Evolutionary conservation across 2,329 filamentous ascomycete species (phyloP), one percentile per base, ranked within the genome.

Genomic region (Ophiostoma pallidulum): DNA sequence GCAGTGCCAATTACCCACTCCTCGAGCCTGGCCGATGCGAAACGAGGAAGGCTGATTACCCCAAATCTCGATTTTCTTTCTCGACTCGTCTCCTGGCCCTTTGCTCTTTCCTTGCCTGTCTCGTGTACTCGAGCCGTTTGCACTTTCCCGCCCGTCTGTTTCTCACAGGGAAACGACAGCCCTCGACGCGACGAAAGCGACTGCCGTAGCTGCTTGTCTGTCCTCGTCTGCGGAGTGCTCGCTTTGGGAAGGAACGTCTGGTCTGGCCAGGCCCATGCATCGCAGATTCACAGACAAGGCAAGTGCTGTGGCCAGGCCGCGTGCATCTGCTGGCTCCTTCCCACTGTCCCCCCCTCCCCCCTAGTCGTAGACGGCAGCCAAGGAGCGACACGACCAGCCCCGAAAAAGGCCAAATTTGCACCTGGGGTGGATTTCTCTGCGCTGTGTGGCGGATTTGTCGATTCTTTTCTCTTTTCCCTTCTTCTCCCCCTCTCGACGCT

Each of bases 381-480:
- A 28, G 24, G 24, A 28, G 10, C 24, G 43, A 37, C 38, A 46
- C 43, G 16, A 32, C 24, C 42, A 29, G 41, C 33, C 41, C 29
- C 31, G n/a, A 24, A 28, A 31, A 31, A 42, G 18, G 41, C 47
- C 41, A 45, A 45, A 49, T 41, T 41, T 41, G 29, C 26, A 41
- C 32, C 48, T 40, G 39, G 28, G 18, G 29, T 45, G 6, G 26
- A 22, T 36, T 47, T 44, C 31, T 36, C 44, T 47, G 36, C 36
- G 6, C 37, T 48, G 51, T 49, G 52, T 54, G 47, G 52, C 47
- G 45, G 51, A 38, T 52, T 47, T 33, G 50, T 41, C 31, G 20
- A 31, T 47, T 28, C 36, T 40, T 39, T 33, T 39, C 19, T 40
- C 24, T 44, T 46, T 41, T 36, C 18, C 13, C 43, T 36, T 39